Conservation (phyloP, 306 rosid species). For the Prunus mira region DNA sequence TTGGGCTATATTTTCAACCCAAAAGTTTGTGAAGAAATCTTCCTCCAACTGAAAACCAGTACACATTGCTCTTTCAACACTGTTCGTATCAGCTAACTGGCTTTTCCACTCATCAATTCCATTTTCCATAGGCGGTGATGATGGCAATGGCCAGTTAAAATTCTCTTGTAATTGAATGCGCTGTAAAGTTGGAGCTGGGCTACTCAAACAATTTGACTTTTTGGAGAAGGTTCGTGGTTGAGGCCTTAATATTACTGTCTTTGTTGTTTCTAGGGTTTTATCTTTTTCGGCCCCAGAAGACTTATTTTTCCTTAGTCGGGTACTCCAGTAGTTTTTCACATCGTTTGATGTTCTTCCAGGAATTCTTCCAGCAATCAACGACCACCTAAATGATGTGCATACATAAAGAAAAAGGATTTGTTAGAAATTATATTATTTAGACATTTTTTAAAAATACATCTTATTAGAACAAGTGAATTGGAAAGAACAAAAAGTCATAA, state of each 20-base stretch:
- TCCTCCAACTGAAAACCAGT: background rate
- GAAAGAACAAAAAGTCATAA: too few relatives aligned
- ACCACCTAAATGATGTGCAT: background rate
- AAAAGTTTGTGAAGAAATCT: background rate
- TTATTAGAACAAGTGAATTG: too few relatives aligned
- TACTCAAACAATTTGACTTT: background rate
- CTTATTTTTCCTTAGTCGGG: background rate
- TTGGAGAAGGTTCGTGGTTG: constrained; percentile 23
- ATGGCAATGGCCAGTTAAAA: background rate
- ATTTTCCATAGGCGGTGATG: background rate
- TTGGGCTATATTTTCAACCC: background rate
- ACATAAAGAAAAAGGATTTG: too few relatives aligned
- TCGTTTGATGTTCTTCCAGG: constrained; percentile 14
- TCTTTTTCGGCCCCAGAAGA: background rate
- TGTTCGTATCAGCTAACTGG: background rate
- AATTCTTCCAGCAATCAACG: constrained; percentile 9
- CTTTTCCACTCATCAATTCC: background rate
- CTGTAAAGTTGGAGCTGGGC: background rate
- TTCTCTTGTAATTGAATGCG: background rate
- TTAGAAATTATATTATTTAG: background rate
- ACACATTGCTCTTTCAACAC: background rate
- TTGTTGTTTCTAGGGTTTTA: background rate
- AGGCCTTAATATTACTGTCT: constrained; percentile 18
- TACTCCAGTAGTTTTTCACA: constrained; percentile 35
- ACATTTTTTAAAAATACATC: too few relatives aligned